phyloP scores from a whole-genome alignment of 371 early-diverging fungal genomes.

The Mortierella polycephala region DNA sequence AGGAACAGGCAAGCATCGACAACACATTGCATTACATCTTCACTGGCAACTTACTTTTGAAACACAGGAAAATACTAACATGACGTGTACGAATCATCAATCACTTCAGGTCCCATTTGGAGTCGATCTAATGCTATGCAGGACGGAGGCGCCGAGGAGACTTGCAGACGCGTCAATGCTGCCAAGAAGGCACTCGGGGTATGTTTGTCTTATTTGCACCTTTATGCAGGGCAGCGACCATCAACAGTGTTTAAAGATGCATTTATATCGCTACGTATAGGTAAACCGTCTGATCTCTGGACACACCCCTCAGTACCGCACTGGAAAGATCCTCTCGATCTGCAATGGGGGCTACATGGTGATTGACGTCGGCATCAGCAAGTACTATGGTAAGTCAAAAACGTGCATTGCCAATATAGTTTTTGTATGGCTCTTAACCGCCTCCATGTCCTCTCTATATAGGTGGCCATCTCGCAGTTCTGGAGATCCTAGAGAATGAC shows the following conservation, averaged over 20 bases:
- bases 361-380: slow-evolving; percentile 82
- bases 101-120: slow-evolving; percentile 30
- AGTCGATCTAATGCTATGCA: slow-evolving; percentile 25
- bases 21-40: neutral
- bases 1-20: slow-evolving; percentile 11
- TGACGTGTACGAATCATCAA: neutral
- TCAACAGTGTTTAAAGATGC: neutral
- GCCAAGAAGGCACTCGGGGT: slow-evolving; percentile 34
- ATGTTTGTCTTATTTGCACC: neutral
- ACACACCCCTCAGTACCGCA: slow-evolving; percentile 75
- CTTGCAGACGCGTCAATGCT: slow-evolving; percentile 27
- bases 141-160: slow-evolving; percentile 19
- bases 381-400: slow-evolving; percentile 63
- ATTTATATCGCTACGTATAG: slow-evolving; percentile 21
- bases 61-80: neutral
- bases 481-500: slow-evolving; percentile 40
- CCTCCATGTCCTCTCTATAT: too few species aligned
- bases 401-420: neutral
- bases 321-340: slow-evolving; percentile 71
- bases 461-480: slow-evolving; percentile 26
- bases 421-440: neutral
- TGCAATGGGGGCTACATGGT: slow-evolving; percentile 72
- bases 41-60: neutral
- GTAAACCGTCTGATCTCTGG: slow-evolving; percentile 84
- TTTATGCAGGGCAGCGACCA: neutral